Percentiles rank a stretch among this genome's conserved stretches.
Conservation (phyloP, 306 rosid species). For the Cucumis sativus region DNA sequence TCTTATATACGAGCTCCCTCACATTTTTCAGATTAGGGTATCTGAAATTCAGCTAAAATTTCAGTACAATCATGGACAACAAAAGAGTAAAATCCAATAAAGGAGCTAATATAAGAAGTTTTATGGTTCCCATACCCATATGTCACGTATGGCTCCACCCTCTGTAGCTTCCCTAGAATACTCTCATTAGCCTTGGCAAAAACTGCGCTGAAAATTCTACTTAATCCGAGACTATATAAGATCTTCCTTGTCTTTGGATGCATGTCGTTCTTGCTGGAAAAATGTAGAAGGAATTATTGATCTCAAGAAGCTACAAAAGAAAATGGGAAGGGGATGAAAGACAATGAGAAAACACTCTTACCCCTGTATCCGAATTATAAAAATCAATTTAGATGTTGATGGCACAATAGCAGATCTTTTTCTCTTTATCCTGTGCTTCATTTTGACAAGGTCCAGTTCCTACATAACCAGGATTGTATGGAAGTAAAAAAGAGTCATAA, state of each 20-base stretch:
- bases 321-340: background rate
- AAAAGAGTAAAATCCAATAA: background rate
- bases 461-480: constrained; percentile 8
- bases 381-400: constrained; percentile 32
- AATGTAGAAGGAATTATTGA: background rate
- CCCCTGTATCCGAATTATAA: constrained; percentile 73
- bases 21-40: constrained; percentile 70
- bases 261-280: constrained; percentile 67
- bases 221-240: constrained; percentile 42
- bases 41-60: constrained; percentile 20
- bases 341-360: constrained; percentile 5
- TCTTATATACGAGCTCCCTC: constrained; percentile 67
- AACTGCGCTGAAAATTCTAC: constrained; percentile 52
- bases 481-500: background rate
- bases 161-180: constrained; percentile 45
- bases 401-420: constrained; percentile 20
- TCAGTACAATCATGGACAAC: background rate
- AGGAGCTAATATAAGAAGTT: background rate
- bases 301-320: background rate
- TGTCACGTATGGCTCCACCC: constrained; percentile 78
- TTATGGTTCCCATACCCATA: too few relatives aligned
- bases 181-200: constrained; percentile 51
- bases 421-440: constrained; percentile 65
- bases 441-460: constrained; percentile 67
- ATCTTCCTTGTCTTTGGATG: constrained; percentile 54